These are phyloP conservation scores for Eutypella sp. DNA, from an alignment of 2,329 filamentous ascomycete species.

Conservation along the genomic window DNA sequence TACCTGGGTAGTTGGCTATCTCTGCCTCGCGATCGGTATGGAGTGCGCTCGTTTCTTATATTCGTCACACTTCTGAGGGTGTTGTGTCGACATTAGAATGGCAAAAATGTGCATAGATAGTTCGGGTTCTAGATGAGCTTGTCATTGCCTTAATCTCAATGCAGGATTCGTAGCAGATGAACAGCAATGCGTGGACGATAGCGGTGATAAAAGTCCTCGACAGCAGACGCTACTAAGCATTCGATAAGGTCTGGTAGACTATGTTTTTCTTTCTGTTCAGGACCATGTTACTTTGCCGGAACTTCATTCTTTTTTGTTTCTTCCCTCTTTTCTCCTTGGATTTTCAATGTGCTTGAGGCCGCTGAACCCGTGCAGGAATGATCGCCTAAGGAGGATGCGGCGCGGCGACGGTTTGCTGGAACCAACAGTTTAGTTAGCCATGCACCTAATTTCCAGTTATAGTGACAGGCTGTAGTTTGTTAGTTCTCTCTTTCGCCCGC, in stretches of 20 bases:
- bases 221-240: no score
- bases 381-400: no score
- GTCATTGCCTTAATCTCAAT: background rate
- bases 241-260: no score
- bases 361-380: background rate
- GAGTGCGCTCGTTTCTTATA: no score
- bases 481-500: background rate
- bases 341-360: no score
- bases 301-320: no score
- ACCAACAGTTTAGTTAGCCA: background rate
- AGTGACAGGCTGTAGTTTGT: no score
- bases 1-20: background rate
- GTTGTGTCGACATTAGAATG: background rate
- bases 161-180: background rate
- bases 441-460: no score
- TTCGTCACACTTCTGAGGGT: background rate
- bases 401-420: no score
- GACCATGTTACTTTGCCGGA: no score
- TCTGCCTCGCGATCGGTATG: background rate
- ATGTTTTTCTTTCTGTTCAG: no score
- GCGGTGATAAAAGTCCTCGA: background rate
- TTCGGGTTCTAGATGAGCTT: background rate
- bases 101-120: background rate
- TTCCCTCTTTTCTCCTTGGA: no score
- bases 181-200: background rate